Evolutionary conservation across 352 stramenopile species (phyloP).

Genomic region (Globisporangium barbulae): DNA sequence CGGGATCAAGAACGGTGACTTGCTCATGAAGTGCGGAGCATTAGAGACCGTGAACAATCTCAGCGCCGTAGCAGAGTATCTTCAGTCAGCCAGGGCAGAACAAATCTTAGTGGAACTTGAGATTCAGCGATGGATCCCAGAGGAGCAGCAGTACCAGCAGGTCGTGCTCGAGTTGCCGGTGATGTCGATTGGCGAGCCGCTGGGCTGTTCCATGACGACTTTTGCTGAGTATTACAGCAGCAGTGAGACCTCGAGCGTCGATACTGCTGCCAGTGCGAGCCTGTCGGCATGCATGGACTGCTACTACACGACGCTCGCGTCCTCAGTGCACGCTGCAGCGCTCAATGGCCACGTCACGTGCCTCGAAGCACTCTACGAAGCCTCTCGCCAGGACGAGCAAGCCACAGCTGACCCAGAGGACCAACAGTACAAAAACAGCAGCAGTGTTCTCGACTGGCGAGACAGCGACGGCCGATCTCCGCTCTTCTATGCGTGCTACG

Average conservation of each 20-base stretch:
- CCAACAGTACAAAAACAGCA: slow-evolving; percentile 7
- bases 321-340: slow-evolving; percentile 53
- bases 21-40: slow-evolving; percentile 37
- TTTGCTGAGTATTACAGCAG: slow-evolving; percentile 53
- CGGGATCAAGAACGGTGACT: slow-evolving; percentile 43
- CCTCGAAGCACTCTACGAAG: slow-evolving; percentile 31
- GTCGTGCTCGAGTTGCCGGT: slow-evolving; percentile 23
- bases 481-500: slow-evolving; percentile 73
- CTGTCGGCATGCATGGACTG: slow-evolving; percentile 44
- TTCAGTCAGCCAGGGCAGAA: slow-evolving; percentile 12
- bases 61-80: slow-evolving; percentile 16
- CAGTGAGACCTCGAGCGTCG: slow-evolving; percentile 7
- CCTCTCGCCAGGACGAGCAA: neutral
- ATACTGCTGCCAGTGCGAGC: neutral
- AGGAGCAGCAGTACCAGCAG: slow-evolving; percentile 40
- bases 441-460: slow-evolving; percentile 45
- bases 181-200: slow-evolving; percentile 5
- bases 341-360: slow-evolving; percentile 51
- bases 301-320: slow-evolving; percentile 50
- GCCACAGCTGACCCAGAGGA: neutral
- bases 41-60: slow-evolving; percentile 22
- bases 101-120: slow-evolving; percentile 25
- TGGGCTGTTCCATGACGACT: slow-evolving; percentile 52
- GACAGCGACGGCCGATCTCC: slow-evolving; percentile 63
- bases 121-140: slow-evolving; percentile 44